Conservation (phyloP, 345 rosid genomes). For the Hypericum perforatum region DNA sequence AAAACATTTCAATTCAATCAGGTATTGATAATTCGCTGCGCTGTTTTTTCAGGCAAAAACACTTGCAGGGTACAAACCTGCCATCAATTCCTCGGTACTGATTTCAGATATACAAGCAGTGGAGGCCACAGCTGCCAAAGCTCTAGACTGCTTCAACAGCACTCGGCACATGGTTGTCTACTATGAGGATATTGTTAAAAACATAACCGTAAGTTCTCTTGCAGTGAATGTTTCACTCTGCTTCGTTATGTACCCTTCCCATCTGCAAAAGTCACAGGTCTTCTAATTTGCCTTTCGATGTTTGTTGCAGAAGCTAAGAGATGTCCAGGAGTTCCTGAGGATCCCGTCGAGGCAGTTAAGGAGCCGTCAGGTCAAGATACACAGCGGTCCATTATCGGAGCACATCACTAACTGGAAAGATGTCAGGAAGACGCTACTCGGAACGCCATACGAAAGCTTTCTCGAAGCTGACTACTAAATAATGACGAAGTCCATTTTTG, state of each 20-base stretch:
- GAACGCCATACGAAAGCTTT: slow-evolving; percentile 54
- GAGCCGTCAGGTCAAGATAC: slow-evolving; percentile 89
- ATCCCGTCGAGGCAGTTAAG: slow-evolving; percentile 50
- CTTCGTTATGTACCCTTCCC: no score
- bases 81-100: slow-evolving; percentile 54
- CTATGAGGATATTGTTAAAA: slow-evolving; percentile 71
- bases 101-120: slow-evolving; percentile 47
- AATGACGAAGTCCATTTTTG: neutral
- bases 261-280: no score
- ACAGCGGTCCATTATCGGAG: slow-evolving; percentile 59
- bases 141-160: slow-evolving; percentile 53
- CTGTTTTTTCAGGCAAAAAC: slow-evolving; percentile 47
- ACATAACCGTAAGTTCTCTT: slow-evolving; percentile 36
- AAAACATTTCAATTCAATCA: neutral
- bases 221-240: no score
- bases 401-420: slow-evolving; percentile 81
- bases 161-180: slow-evolving; percentile 66
- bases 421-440: slow-evolving; percentile 48
- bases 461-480: slow-evolving; percentile 50
- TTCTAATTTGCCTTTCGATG: neutral
- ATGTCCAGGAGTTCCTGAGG: slow-evolving; percentile 65
- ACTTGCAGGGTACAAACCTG: slow-evolving; percentile 75
- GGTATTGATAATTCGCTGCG: slow-evolving; percentile 10
- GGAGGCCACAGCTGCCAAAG: slow-evolving; percentile 48
- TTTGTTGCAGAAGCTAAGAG: slow-evolving; percentile 54